Conservation (phyloP, 176 grass and related monocot genomes). For the Thinopyrum elongatum region DNA sequence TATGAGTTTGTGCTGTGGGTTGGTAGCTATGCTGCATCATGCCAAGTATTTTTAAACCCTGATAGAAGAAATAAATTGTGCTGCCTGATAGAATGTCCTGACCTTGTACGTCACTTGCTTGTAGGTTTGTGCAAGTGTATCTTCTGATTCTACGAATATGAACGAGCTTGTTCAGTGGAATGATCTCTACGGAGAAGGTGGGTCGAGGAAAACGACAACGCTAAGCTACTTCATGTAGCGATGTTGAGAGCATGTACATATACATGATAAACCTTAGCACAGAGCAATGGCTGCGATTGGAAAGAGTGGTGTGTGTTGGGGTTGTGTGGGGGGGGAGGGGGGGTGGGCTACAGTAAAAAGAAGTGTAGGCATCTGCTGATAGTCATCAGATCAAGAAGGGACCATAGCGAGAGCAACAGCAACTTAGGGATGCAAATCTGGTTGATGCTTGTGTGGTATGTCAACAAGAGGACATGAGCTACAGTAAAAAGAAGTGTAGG, state of each 20-base stretch:
- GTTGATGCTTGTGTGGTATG: background rate
- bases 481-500: slow-evolving; percentile 1
- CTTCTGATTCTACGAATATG: slow-evolving; percentile 92
- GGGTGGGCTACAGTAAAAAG: background rate
- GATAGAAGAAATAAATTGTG: background rate
- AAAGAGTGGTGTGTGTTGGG: too few relatives aligned
- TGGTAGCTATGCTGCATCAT: background rate
- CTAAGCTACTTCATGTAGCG: slow-evolving; percentile 98
- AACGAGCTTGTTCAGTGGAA: slow-evolving; percentile 90
- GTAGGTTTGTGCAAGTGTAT: slow-evolving; percentile 94
- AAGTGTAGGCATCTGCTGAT: background rate
- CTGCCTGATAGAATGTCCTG: slow-evolving; percentile 5
- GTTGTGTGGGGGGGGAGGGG: too few relatives aligned
- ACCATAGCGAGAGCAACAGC: background rate
- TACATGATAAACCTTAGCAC: slow-evolving; percentile 10
- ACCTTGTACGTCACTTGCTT: slow-evolving; percentile 16
- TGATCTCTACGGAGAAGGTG: slow-evolving; percentile 86
- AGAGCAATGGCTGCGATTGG: slow-evolving; percentile 12
- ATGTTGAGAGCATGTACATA: slow-evolving; percentile 27
- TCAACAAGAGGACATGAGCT: background rate
- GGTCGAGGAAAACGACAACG: slow-evolving; percentile 88
- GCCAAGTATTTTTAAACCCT: background rate
- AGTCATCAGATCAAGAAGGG: background rate
- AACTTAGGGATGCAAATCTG: background rate
- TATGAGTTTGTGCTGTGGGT: background rate